phyloP scores from a whole-genome alignment of 495 filamentous ascomycete species.

The Parachaetomium inaequale region DNA sequence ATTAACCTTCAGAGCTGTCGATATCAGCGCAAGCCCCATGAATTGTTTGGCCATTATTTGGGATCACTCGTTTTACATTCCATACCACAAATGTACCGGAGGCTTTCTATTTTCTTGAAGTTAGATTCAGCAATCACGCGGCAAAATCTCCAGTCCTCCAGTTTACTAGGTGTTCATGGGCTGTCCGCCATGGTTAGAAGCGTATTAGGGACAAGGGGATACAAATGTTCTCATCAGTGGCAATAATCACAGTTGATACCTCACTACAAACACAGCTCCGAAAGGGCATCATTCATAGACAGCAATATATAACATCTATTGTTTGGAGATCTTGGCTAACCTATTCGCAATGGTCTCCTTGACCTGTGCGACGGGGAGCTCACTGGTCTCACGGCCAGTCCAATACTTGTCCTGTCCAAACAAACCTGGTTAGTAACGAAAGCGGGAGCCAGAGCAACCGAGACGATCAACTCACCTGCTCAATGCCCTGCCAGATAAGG shows the following conservation, averaged over 20 bases:
- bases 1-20: too few species aligned
- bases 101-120: too few species aligned
- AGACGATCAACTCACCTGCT: constrained; percentile 46
- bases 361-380: constrained; percentile 52
- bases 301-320: neutral
- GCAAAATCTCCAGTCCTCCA: too few species aligned
- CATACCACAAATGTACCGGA: too few species aligned
- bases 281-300: neutral
- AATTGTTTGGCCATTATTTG: too few species aligned
- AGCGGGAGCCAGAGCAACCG: neutral
- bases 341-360: constrained; percentile 49
- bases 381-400: constrained; percentile 52
- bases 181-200: too few species aligned
- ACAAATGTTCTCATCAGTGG: neutral
- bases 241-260: neutral
- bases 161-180: too few species aligned
- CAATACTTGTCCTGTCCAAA: constrained; percentile 51
- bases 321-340: constrained; percentile 25
- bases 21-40: too few species aligned
- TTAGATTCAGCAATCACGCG: too few species aligned
- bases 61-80: too few species aligned
- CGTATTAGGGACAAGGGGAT: too few species aligned
- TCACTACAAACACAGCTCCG: neutral
- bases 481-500: constrained; percentile 71
- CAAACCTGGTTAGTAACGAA: neutral